Evolutionary conservation across 805 yeast species (phyloP).

Genomic region (Wickerhamomyces ciferrii): DNA sequence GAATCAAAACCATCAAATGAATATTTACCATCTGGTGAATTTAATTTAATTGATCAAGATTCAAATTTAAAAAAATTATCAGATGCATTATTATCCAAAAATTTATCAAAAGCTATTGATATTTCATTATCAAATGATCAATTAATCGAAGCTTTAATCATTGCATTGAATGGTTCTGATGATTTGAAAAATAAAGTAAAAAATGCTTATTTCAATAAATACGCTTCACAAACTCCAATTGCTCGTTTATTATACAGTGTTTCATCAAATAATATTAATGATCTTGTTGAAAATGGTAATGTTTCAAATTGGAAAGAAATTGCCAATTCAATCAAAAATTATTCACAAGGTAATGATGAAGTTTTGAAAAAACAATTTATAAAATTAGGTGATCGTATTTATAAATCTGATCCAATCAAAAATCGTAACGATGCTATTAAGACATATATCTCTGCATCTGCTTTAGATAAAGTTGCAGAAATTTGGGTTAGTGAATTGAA

Average conservation of each 20-base stretch:
- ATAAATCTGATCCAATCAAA: constrained; percentile 37
- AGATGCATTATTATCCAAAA: constrained; percentile 52
- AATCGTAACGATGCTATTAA: constrained; percentile 70
- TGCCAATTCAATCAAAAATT: constrained; percentile 64
- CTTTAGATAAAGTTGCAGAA: constrained; percentile 69
- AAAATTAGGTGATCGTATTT: constrained; percentile 74
- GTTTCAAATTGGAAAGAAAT: constrained; percentile 79
- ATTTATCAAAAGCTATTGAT: constrained; percentile 62
- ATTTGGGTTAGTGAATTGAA: constrained; percentile 82
- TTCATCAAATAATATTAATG: constrained; percentile 49
- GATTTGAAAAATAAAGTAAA: constrained; percentile 63
- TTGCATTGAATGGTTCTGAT: constrained; percentile 66
- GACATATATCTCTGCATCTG: constrained; percentile 75
- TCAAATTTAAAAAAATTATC: constrained; percentile 30
- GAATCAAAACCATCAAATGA: constrained; percentile 13
- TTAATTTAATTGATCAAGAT: constrained; percentile 41
- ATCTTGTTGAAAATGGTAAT: constrained; percentile 73
- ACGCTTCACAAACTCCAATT: constrained; percentile 42
- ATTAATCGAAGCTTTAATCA: constrained; percentile 73
- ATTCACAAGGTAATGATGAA: constrained; percentile 36
- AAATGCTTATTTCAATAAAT: constrained; percentile 61
- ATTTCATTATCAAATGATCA: constrained; percentile 57
- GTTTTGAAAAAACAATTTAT: constrained; percentile 52
- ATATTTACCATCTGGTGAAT: constrained; percentile 48
- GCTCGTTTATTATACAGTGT: constrained; percentile 73